A percentile compares a stretch with the other conserved stretches of the same genome.
Conservation (phyloP, 2,329 filamentous ascomycete species). For the Aspergillus unguis region DNA sequence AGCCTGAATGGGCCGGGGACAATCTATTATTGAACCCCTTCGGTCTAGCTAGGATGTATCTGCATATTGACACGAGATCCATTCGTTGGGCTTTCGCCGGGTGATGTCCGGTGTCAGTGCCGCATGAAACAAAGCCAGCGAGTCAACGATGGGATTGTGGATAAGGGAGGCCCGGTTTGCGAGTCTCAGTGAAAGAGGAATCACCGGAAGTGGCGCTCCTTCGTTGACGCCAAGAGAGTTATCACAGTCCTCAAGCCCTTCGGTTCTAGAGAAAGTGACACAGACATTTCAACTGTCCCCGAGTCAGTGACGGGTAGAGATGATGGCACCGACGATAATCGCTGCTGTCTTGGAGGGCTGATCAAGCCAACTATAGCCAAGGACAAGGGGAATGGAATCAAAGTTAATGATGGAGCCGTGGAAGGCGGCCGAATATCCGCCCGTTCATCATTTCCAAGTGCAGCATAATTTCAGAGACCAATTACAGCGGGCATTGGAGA, state of each 20-base stretch:
- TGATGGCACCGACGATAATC: background rate
- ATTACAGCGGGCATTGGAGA: conserved; percentile 1
- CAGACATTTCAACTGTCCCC: conserved; percentile 7
- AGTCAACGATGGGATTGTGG: conserved; percentile 5
- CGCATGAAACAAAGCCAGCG: conserved; percentile 3
- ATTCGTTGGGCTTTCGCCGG: background rate
- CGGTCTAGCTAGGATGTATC: background rate
- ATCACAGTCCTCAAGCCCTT: conserved; percentile 8
- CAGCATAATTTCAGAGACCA: conserved; percentile 5
- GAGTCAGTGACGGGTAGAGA: conserved; percentile 3
- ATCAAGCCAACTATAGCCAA: conserved; percentile 7
- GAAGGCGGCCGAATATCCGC: conserved; percentile 7
- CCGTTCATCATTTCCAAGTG: conserved; percentile 1
- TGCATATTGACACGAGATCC: background rate
- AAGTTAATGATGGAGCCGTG: conserved; percentile 4
- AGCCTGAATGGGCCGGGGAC: too few relatives aligned
- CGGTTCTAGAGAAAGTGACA: conserved; percentile 7
- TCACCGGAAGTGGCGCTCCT: conserved; percentile 9
- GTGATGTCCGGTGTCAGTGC: background rate
- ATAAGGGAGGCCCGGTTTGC: conserved; percentile 8
- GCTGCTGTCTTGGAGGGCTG: background rate
- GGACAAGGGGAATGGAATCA: conserved; percentile 7
- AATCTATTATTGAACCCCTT: background rate
- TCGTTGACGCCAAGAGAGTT: conserved; percentile 11
- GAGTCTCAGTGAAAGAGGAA: conserved; percentile 7